These are phyloP conservation scores for Grigorovia jiainica DNA, from an alignment of 805 yeast species.

Conservation along the genomic window DNA sequence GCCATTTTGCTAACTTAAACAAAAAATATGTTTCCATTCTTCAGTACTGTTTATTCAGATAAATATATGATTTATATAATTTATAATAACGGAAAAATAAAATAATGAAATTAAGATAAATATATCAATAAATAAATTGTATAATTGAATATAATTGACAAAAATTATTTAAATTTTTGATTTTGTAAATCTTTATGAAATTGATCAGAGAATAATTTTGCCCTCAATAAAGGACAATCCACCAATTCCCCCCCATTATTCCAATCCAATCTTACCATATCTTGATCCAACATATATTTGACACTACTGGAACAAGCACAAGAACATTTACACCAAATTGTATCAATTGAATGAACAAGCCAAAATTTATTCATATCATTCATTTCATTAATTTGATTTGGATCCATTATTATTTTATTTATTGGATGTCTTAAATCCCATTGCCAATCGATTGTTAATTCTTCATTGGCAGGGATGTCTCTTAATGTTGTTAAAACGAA, in stretches of 20 bases:
- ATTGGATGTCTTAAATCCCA: constrained; percentile 83
- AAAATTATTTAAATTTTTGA: neutral
- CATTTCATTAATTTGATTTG: constrained; percentile 43
- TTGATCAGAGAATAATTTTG: constrained; percentile 54
- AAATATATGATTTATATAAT: no score
- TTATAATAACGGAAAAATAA: no score
- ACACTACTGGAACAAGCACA: constrained; percentile 40
- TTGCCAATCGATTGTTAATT: constrained; percentile 75
- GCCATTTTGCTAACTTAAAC: no score
- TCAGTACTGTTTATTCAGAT: no score
- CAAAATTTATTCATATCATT: constrained; percentile 43
- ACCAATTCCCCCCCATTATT: no score
- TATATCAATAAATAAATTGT: no score
- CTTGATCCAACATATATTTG: no score
- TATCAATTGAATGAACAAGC: constrained; percentile 53
- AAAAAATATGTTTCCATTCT: no score
- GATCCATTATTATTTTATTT: constrained; percentile 38
- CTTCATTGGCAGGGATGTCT: constrained; percentile 55
- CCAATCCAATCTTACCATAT: no score
- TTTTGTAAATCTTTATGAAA: constrained; percentile 12
- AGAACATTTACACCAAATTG: constrained; percentile 50
- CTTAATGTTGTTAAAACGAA: constrained; percentile 49
- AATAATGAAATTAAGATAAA: no score
- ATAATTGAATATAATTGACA: no score
- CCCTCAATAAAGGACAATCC: constrained; percentile 54